These are phyloP conservation scores for Penicillium sp. DNA, from an alignment of 2,329 filamentous ascomycete genomes.

Conservation along the genomic window DNA sequence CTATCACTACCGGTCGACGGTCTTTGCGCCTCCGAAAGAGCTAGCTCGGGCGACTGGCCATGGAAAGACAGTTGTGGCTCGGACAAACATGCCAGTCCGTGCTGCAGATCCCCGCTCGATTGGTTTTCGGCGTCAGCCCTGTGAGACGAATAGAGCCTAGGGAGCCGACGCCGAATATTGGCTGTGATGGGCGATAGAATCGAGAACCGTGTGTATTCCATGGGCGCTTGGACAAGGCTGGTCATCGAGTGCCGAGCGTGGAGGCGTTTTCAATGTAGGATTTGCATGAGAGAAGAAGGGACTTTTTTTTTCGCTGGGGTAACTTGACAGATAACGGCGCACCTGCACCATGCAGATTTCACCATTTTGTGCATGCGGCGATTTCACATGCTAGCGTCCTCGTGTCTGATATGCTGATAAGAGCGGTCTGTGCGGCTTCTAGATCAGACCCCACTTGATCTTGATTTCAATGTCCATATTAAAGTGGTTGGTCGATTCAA, in stretches of 20 bases:
- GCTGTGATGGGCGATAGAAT: constrained; percentile 26
- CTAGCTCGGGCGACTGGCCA: neutral
- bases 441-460: neutral
- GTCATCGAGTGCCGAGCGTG: neutral
- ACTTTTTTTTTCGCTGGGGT: neutral
- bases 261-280: neutral
- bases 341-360: constrained; percentile 2
- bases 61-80: constrained; percentile 18
- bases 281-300: neutral
- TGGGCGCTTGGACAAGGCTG: neutral
- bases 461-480: neutral
- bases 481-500: neutral
- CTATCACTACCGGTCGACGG: constrained; percentile 25
- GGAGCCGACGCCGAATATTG: constrained; percentile 30
- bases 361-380: constrained; percentile 11
- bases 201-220: constrained; percentile 22
- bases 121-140: constrained; percentile 10
- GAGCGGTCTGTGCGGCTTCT: constrained; percentile 7
- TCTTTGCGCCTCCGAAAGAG: constrained; percentile 7
- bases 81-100: constrained; percentile 12
- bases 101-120: constrained; percentile 4
- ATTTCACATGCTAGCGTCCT: constrained; percentile 23
- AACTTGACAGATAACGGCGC: constrained; percentile 16
- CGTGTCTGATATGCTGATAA: constrained; percentile 19
- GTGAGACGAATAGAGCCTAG: constrained; percentile 23